Percentiles rank a stretch among this genome's conserved stretches.
Conservation (phyloP, 192 early-diverging fungal species). For the Backusella mclennaniae region DNA sequence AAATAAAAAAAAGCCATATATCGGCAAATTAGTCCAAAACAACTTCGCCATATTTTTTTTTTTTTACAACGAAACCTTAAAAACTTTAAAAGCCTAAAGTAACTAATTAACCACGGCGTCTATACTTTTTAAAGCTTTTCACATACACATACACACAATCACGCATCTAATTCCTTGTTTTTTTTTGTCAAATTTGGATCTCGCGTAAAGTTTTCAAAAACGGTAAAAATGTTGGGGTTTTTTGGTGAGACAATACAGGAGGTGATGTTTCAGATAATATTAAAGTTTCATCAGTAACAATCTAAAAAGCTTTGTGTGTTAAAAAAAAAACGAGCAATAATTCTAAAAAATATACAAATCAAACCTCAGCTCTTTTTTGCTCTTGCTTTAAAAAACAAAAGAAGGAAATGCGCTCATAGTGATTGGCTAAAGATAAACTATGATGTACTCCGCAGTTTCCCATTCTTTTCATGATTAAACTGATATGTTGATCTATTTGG, state of each 20-base stretch:
- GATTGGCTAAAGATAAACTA: not conserved
- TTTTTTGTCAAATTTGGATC: not conserved
- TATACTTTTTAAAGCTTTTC: conserved; percentile 1
- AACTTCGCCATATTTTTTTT: not conserved
- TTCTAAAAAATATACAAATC: not conserved
- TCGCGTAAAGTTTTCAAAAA: not conserved
- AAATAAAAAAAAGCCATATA: not conserved
- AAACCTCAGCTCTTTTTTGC: not conserved
- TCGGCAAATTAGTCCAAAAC: not conserved
- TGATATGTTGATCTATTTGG: not conserved
- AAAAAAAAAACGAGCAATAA: not conserved
- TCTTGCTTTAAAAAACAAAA: not conserved
- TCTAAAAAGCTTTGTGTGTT: not conserved
- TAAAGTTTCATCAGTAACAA: not conserved
- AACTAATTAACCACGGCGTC: not conserved
- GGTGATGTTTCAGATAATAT: not conserved
- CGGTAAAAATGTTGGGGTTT: conserved; percentile 6
- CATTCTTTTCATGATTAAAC: not conserved
- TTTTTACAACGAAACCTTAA: not conserved
- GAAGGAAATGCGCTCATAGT: not conserved
- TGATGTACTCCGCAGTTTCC: not conserved
- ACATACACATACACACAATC: not conserved
- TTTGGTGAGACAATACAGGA: not conserved
- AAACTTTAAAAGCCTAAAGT: conserved; percentile 1
- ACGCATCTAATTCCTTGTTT: not conserved